These are phyloP conservation scores for Magnusiomyces fungicola DNA, from an alignment of 1,139 yeast genomes.

Conservation along the genomic window DNA sequence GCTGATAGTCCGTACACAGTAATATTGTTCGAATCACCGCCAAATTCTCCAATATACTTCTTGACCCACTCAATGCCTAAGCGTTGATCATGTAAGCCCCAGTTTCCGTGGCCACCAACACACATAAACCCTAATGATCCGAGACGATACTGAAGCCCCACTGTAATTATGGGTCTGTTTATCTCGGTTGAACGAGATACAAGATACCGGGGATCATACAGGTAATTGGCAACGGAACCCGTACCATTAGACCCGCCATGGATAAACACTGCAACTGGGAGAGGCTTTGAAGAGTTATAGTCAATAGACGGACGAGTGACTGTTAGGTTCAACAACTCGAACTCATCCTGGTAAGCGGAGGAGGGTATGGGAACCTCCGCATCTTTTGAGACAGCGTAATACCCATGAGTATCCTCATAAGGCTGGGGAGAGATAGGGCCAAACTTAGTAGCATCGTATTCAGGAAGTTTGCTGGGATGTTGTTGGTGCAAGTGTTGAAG, in stretches of 20 bases:
- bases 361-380: constrained; percentile 8
- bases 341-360: constrained; percentile 18
- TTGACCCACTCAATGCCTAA: constrained; percentile 28
- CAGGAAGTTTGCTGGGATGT: background rate
- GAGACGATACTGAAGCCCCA: constrained; percentile 27
- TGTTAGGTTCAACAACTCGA: constrained; percentile 21
- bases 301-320: constrained; percentile 18
- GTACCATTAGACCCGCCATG: constrained; percentile 27
- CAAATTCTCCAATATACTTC: constrained; percentile 25
- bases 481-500: background rate
- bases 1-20: constrained; percentile 30
- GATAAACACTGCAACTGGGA: constrained; percentile 28
- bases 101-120: constrained; percentile 17
- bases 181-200: constrained; percentile 23
- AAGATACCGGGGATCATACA: constrained; percentile 15
- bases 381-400: constrained; percentile 10
- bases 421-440: constrained; percentile 16
- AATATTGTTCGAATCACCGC: constrained; percentile 28
- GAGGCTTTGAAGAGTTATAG: constrained; percentile 4
- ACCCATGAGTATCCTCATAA: constrained; percentile 11
- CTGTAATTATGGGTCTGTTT: constrained; percentile 27
- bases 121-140: constrained; percentile 25
- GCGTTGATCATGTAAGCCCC: constrained; percentile 17
- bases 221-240: constrained; percentile 17
- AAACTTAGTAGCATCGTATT: constrained; percentile 13